These are phyloP conservation scores for Candida endomychidarum DNA, from an alignment of 805 yeast genomes.

Conservation along the genomic window DNA sequence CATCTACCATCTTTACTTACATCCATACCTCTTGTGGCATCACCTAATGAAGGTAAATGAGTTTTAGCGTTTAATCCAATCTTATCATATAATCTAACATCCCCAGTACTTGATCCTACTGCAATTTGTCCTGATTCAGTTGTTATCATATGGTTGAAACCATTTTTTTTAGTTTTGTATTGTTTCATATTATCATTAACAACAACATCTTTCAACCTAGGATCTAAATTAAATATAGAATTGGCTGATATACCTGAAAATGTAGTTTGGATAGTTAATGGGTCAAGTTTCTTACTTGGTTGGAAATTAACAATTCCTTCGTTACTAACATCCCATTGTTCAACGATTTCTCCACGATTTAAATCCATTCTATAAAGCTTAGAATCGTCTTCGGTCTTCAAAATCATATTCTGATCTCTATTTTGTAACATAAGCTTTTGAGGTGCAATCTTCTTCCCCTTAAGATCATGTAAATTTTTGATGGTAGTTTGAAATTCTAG, in stretches of 20 bases:
- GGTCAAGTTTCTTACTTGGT: slow-evolving; percentile 73
- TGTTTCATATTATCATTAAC: slow-evolving; percentile 47
- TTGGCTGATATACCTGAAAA: slow-evolving; percentile 67
- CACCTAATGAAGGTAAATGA: slow-evolving; percentile 79
- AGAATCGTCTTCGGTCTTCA: slow-evolving; percentile 37
- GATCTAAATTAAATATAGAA: slow-evolving; percentile 75
- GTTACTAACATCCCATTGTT: slow-evolving; percentile 66
- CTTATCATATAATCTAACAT: slow-evolving; percentile 68
- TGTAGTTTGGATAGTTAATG: slow-evolving; percentile 70
- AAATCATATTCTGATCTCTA: slow-evolving; percentile 65
- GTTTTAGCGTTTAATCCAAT: slow-evolving; percentile 79
- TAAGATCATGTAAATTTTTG: slow-evolving; percentile 50
- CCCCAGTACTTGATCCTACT: slow-evolving; percentile 74
- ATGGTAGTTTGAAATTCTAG: slow-evolving; percentile 70
- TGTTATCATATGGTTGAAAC: slow-evolving; percentile 63
- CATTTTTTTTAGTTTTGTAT: slow-evolving; percentile 51
- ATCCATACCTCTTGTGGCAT: slow-evolving; percentile 64
- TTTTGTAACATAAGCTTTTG: slow-evolving; percentile 72
- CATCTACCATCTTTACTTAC: slow-evolving; percentile 79
- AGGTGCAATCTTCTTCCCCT: slow-evolving; percentile 55
- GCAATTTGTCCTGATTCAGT: slow-evolving; percentile 76
- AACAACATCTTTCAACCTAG: slow-evolving; percentile 63
- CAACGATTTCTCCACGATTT: slow-evolving; percentile 77
- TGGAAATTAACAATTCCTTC: slow-evolving; percentile 57
- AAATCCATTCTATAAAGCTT: slow-evolving; percentile 74